phyloP scores from a whole-genome alignment of 441 rosid species.

The Aquilaria agallochum region DNA sequence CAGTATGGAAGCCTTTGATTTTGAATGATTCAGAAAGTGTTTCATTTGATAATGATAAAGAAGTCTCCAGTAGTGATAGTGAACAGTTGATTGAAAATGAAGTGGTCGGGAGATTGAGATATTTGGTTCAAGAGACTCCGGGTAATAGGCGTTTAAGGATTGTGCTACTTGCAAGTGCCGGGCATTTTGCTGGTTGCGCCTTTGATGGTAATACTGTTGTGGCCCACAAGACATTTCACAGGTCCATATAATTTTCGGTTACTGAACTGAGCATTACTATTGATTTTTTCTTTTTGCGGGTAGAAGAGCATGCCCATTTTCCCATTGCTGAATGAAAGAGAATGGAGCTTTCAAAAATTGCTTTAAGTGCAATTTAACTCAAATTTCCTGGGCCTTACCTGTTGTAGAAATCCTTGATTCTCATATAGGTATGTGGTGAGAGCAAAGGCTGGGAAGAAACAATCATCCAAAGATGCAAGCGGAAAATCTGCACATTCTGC shows the following conservation, averaged over 20 bases:
- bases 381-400: too few relatives aligned
- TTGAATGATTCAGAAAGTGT: constrained; percentile 60
- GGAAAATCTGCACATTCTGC: constrained; percentile 93
- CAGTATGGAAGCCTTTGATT: constrained; percentile 68
- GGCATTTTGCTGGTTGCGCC: constrained; percentile 88
- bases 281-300: background rate
- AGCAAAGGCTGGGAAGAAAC: constrained; percentile 97
- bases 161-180: constrained; percentile 86
- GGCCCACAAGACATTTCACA: constrained; percentile 91
- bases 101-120: constrained; percentile 57
- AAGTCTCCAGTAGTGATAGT: constrained; percentile 10
- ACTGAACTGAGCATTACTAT: background rate
- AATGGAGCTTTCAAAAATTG: constrained; percentile 1
- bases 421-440: constrained; percentile 82
- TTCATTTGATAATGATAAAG: constrained; percentile 32
- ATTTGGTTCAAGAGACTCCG: constrained; percentile 37
- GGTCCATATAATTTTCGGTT: constrained; percentile 33
- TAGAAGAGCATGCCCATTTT: background rate
- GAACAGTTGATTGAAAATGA: constrained; percentile 37
- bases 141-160: constrained; percentile 44
- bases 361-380: constrained; percentile 3
- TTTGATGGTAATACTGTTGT: constrained; percentile 69
- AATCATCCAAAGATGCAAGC: constrained; percentile 86
- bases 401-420: constrained; percentile 13
- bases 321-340: constrained; percentile 3